Conservation (phyloP, 176 grass and related monocot species). For the Lolium rigidum region DNA sequence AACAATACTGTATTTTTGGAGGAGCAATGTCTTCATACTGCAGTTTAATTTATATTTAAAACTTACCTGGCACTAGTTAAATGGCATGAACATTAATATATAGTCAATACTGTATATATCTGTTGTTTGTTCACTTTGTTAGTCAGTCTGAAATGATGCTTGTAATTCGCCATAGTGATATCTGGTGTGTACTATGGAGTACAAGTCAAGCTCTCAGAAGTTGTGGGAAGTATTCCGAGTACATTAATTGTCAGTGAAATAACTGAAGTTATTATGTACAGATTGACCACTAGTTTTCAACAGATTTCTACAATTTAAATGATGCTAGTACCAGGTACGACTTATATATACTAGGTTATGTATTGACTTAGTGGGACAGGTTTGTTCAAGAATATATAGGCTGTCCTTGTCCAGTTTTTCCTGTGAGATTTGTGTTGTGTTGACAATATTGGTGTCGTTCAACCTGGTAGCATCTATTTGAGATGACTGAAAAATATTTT, state of each 20-base stretch:
- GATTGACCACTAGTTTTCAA: neutral
- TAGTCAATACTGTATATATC: neutral
- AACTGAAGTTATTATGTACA: neutral
- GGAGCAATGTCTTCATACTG: neutral
- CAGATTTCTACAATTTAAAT: neutral
- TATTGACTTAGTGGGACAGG: neutral
- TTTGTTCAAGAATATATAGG: slow-evolving; percentile 6
- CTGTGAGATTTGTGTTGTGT: neutral
- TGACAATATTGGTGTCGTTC: slow-evolving; percentile 8
- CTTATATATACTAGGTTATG: slow-evolving; percentile 1
- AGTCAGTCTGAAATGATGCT: neutral
- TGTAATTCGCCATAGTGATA: neutral
- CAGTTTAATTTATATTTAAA: slow-evolving; percentile 22
- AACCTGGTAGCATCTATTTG: slow-evolving; percentile 22
- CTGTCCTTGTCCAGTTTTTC: neutral
- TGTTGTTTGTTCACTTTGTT: neutral
- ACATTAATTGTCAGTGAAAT: slow-evolving; percentile 6
- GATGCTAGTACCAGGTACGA: slow-evolving; percentile 1
- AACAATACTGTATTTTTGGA: neutral
- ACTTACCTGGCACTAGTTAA: neutral
- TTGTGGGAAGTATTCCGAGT: neutral
- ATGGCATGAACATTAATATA: neutral
- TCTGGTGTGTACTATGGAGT: neutral
- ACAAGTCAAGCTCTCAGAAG: neutral
- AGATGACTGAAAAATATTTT: neutral